Evolutionary conservation across 1,139 yeast genomes (phyloP).

Genomic region (Entelexis sorbosivorans): DNA sequence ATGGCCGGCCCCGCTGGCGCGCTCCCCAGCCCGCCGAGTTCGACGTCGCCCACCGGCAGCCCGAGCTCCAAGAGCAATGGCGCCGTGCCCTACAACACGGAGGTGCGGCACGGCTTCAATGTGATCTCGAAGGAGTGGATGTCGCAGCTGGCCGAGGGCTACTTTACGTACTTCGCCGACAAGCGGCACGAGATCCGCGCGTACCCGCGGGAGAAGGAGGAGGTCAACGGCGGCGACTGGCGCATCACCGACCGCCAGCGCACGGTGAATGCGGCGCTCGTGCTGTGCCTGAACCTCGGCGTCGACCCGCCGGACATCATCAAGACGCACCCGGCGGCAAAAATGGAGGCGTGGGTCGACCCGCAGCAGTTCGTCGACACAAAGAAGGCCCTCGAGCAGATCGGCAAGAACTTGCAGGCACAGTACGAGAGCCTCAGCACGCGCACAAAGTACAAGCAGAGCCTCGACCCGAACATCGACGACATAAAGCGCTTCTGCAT

Average conservation of each 20-base stretch:
- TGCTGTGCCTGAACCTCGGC: conserved; percentile 80
- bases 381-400: conserved; percentile 82
- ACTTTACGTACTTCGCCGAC: conserved; percentile 73
- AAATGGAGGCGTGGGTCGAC: conserved; percentile 87
- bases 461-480: conserved; percentile 89
- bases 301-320: conserved; percentile 96
- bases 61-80: neutral
- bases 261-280: conserved; percentile 89
- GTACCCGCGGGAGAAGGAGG: conserved; percentile 40
- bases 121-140: conserved; percentile 54
- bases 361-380: conserved; percentile 77
- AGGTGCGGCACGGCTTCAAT: conserved; percentile 65
- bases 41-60: neutral
- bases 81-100: conserved; percentile 23
- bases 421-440: conserved; percentile 85
- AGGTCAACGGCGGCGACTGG: conserved; percentile 59
- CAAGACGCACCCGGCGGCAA: conserved; percentile 90
- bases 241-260: conserved; percentile 84
- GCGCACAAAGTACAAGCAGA: conserved; percentile 81
- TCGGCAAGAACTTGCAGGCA: conserved; percentile 75
- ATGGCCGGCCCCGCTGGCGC: conserved; percentile 3
- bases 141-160: conserved; percentile 49
- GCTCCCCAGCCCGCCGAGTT: conserved; percentile 1
- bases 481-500: conserved; percentile 89
- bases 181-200: conserved; percentile 89